Evolutionary conservation across 2,329 filamentous ascomycete genomes (phyloP).

Genomic region (Neofusicoccum parvum): DNA sequence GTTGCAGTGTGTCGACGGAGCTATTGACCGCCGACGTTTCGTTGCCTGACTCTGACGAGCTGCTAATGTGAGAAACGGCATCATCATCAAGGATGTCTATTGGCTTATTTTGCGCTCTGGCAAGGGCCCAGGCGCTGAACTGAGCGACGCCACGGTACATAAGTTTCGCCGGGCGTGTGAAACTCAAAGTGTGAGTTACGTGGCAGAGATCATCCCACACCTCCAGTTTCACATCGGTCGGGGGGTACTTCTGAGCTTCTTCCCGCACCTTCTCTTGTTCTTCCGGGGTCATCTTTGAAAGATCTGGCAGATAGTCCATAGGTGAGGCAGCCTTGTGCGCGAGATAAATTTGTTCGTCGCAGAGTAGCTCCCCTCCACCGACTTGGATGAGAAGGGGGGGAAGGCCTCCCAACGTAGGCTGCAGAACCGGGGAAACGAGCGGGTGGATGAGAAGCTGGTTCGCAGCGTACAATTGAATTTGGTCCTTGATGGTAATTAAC

Average conservation of each 20-base stretch:
- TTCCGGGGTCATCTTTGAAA: slow-evolving; percentile 27
- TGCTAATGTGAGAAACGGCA: slow-evolving; percentile 72
- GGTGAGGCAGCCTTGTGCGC: slow-evolving; percentile 94
- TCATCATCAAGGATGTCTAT: slow-evolving; percentile 85
- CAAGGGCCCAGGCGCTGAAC: slow-evolving; percentile 89
- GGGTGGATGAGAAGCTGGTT: slow-evolving; percentile 87
- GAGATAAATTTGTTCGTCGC: slow-evolving; percentile 92
- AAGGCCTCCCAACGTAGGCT: slow-evolving; percentile 85
- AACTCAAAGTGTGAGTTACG: slow-evolving; percentile 88
- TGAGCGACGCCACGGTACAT: slow-evolving; percentile 94
- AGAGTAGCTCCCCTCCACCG: slow-evolving; percentile 84
- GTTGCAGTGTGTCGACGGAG: slow-evolving; percentile 24
- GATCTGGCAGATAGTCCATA: slow-evolving; percentile 67
- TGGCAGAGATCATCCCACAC: slow-evolving; percentile 97
- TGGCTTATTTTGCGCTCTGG: slow-evolving; percentile 74
- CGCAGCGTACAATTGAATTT: slow-evolving; percentile 85
- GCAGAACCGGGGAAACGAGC: slow-evolving; percentile 83
- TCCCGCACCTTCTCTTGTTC: slow-evolving; percentile 61
- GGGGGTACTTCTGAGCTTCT: slow-evolving; percentile 69
- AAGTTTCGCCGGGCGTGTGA: slow-evolving; percentile 91
- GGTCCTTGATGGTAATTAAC: slow-evolving; percentile 76
- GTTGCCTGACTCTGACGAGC: slow-evolving; percentile 40
- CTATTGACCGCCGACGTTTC: slow-evolving; percentile 19
- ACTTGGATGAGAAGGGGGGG: slow-evolving; percentile 84
- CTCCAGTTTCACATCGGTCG: slow-evolving; percentile 90